Base-by-base conservation (phyloP, 2,329 filamentous ascomycete genomes). In the Trichoderma pleuroti region DNA sequence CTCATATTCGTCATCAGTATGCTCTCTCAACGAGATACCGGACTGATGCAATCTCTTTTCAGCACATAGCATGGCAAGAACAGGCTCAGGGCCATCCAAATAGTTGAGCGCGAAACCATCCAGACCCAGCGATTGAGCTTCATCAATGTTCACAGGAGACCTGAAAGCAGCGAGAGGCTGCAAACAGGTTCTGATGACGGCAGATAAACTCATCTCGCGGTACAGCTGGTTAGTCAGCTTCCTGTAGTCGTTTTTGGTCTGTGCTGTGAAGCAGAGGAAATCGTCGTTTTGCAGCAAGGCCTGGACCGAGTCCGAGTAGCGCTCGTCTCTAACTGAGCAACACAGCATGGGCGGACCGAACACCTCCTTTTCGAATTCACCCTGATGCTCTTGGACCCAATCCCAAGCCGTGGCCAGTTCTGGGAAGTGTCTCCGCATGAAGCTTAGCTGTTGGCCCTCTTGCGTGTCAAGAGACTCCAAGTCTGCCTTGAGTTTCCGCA, bases 61-160 rank as follows among this genome's bases (percentile, higher is more conserved):
- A 14, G 89, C 87, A 79, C 94, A 98, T 26, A 99, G 87, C 92
- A 97, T 96, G 8, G 93, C 91, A 39, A 98, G 82, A 1, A 99
- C 93, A 2, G 92, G 87, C 1, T 91, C 89, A 0, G 97, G 97
- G 0, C 95, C 96, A 39, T 90, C 86, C 7, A 99, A 78, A 71
- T 87, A 93, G 76, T 98, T 92, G 30, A 92, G 85, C 0, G 93
- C 90, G 82, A 92, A 97, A 2, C 91, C 90, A 73, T 97, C 91
- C 63, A 99, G 87, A 0, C 93, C 93, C 80, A 89, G 71, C 52
- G 76, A 71, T 66, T 77, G 76, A 70, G 93, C 80, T 66, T 93
- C 84, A 10, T 89, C 84, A 7, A 78, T 75, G 1, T 86, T 81
- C 6, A 93, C 76, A 0, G 88, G 87, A 9, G 87, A 76, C 61